Percentiles rank a stretch among this genome's conserved stretches.
These are phyloP conservation scores for Erucastrum elatum DNA, from an alignment of 345 rosid species.

Conservation along the genomic window DNA sequence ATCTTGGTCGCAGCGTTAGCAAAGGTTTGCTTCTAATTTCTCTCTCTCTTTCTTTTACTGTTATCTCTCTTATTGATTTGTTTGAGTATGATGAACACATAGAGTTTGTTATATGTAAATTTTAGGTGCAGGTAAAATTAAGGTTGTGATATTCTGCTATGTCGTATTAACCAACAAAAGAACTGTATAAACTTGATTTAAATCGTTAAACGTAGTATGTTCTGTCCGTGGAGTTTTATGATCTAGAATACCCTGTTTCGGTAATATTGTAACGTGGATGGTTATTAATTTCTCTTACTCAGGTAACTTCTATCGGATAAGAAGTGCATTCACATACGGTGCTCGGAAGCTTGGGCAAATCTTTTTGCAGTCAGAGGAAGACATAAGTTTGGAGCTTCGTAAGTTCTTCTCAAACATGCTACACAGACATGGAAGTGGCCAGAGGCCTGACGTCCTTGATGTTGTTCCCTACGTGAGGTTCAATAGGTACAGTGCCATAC, in stretches of 20 bases:
- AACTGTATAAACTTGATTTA: not conserved
- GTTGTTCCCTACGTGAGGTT: slow-evolving; percentile 45
- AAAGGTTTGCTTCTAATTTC: slow-evolving; percentile 56
- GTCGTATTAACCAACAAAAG: not conserved
- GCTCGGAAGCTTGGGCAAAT: slow-evolving; percentile 78
- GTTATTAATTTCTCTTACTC: slow-evolving; percentile 21
- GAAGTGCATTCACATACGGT: slow-evolving; percentile 91
- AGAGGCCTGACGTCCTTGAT: slow-evolving; percentile 82
- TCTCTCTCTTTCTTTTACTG: not conserved
- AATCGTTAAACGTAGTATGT: not conserved
- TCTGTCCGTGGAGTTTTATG: not conserved
- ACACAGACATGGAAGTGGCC: slow-evolving; percentile 78
- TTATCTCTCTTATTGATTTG: not conserved
- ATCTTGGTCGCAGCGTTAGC: slow-evolving; percentile 97
- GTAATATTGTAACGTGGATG: not conserved
- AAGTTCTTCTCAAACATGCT: slow-evolving; percentile 76
- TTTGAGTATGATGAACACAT: too few relatives aligned
- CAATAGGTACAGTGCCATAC: slow-evolving; percentile 35
- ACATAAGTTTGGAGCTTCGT: slow-evolving; percentile 53
- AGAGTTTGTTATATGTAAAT: not conserved
- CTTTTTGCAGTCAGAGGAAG: slow-evolving; percentile 57
- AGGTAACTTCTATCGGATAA: slow-evolving; percentile 85
- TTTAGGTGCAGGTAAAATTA: slow-evolving; percentile 2
- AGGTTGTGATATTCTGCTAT: slow-evolving; percentile 6
- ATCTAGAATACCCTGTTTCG: not conserved